Evolutionary conservation across 768 basidiomycete genomes (phyloP), one percentile per base, ranked within the genome.

Genomic region (Mycena rebaudengoi): DNA sequence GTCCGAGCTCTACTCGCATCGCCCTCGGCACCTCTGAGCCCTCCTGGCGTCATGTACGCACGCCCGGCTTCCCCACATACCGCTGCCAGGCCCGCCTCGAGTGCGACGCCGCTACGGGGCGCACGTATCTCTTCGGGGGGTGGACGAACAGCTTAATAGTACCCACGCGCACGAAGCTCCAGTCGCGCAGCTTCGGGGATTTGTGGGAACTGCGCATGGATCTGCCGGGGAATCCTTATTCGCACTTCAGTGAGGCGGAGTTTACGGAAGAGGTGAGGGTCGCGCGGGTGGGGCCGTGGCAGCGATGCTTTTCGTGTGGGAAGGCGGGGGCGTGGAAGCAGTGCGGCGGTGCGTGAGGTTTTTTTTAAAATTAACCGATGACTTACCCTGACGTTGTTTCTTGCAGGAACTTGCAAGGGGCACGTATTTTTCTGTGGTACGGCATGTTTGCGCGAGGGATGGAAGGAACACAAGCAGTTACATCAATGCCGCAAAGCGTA

Each of bases 11-110:
- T 20, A 8, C 32, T n/a, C n/a, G n/a, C n/a, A n/a, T n/a, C 25
- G 11, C 60, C 21, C 2, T 5, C 14, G 25, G 2, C 18, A 12
- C 48, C n/a, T 18, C 40, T 70, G 23, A 53, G 55, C 55, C 49
- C 20, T 67, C 65, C 21, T 82, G 79, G 78, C 70, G 74, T 40
- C 80, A 82, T 26, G 77, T 80, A 16, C 55, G 81, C 23, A 78
- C 78, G 1, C 71, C 71, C 18, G 79, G 78, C 20, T 80, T 81
- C 71, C 79, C 80, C 1, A 80, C 77, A 5, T 81, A 82, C 59
- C 77, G 80, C 44, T 77, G 76, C 5, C 76, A 76, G 40, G 66
- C 77, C 4, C 68, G 73, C 25, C 74, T 81, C 32, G 46, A 74
- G 26, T 69, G 73, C 16, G 79, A 81, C 63, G 72, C 78, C 25